These are phyloP conservation scores for Boletus rubescentipes DNA, from an alignment of 768 basidiomycete species.

Conservation along the genomic window DNA sequence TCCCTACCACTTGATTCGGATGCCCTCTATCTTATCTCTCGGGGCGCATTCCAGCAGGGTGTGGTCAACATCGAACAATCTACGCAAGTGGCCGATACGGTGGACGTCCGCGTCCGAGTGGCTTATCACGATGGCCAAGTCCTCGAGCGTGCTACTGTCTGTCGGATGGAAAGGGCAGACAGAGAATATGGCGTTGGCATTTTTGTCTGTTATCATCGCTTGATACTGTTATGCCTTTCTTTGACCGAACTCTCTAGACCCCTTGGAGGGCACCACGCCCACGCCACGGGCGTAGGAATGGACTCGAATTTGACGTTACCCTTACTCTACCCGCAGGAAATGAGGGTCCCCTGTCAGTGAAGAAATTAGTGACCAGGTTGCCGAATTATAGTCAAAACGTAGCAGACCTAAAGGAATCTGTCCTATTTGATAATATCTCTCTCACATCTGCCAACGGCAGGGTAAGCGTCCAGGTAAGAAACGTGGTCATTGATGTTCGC, in stretches of 20 bases:
- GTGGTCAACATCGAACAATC: conserved; percentile 31
- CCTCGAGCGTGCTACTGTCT: conserved; percentile 30
- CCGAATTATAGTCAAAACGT: conserved; percentile 41
- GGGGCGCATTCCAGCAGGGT: conserved; percentile 30
- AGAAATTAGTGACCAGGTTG: conserved; percentile 43
- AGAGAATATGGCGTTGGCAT: conserved; percentile 33
- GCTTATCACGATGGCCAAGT: conserved; percentile 17
- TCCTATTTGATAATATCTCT: conserved; percentile 38
- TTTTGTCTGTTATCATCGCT: conserved; percentile 25
- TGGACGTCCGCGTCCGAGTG: conserved; percentile 30
- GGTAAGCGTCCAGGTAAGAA: conserved; percentile 36
- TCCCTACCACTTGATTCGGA: conserved; percentile 33
- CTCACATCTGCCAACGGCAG: conserved; percentile 37
- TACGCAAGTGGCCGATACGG: conserved; percentile 23
- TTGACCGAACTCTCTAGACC: conserved; percentile 30
- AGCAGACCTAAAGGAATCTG: conserved; percentile 31
- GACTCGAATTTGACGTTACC: conserved; percentile 36
- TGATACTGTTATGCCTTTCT: not conserved
- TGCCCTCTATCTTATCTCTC: conserved; percentile 30
- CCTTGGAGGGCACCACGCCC: conserved; percentile 9
- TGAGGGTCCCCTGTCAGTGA: conserved; percentile 32
- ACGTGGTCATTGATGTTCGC: not conserved
- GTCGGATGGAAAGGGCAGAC: conserved; percentile 26
- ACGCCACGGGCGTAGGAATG: conserved; percentile 6
- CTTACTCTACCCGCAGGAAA: conserved; percentile 37